Conservation (phyloP, 108 stramenopile species). For the Nitzschia palea region DNA sequence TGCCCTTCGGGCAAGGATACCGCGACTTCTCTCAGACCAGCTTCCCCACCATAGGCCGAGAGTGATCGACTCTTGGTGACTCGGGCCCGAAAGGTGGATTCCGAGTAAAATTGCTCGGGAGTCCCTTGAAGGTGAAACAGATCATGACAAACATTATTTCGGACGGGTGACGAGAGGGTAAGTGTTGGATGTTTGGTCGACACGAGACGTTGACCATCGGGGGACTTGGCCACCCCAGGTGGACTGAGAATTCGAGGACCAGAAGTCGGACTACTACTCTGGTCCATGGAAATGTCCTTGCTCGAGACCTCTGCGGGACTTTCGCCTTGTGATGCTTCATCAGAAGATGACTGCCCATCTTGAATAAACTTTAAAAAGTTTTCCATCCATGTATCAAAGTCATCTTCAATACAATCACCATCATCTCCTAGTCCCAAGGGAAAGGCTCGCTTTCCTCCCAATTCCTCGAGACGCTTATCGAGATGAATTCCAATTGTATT, state of each 20-base stretch:
- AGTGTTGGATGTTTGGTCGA: slow-evolving; percentile 45
- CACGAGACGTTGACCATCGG: slow-evolving; percentile 29
- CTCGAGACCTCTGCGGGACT: slow-evolving; percentile 9
- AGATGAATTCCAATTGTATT: slow-evolving; percentile 80
- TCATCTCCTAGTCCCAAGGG: slow-evolving; percentile 90
- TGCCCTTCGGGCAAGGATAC: neutral
- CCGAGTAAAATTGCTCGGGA: slow-evolving; percentile 40
- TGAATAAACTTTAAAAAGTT: slow-evolving; percentile 42
- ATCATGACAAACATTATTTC: slow-evolving; percentile 35
- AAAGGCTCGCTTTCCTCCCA: slow-evolving; percentile 66
- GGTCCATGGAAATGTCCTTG: too few species aligned
- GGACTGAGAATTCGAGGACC: too few species aligned
- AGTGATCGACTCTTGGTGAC: slow-evolving; percentile 43
- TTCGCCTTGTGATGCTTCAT: slow-evolving; percentile 22
- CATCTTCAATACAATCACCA: slow-evolving; percentile 88
- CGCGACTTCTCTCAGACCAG: slow-evolving; percentile 58
- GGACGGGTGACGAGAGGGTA: slow-evolving; percentile 22
- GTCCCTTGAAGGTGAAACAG: slow-evolving; percentile 40
- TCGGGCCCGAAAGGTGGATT: slow-evolving; percentile 24
- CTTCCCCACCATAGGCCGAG: slow-evolving; percentile 39
- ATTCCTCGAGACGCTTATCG: slow-evolving; percentile 58
- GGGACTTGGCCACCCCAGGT: slow-evolving; percentile 1
- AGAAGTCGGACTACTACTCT: too few species aligned
- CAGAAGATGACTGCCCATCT: slow-evolving; percentile 8
- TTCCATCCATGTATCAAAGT: slow-evolving; percentile 91